Evolutionary conservation across 2,329 filamentous ascomycete genomes (phyloP).

Genomic region (Endoconidiophora laricicola): DNA sequence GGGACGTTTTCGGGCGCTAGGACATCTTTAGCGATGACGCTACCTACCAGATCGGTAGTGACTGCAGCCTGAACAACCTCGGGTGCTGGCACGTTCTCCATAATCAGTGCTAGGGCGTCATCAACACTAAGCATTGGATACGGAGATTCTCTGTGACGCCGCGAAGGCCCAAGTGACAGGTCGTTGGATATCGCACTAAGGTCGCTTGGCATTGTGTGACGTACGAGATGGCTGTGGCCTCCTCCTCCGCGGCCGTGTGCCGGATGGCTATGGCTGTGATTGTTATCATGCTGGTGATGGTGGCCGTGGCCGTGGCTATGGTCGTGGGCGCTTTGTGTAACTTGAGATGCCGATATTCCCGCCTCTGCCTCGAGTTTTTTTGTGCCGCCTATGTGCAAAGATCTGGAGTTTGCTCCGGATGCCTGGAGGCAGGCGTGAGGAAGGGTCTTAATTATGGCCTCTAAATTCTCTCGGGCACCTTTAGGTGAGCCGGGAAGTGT

Average conservation of each 20-base stretch:
- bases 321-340: constrained; percentile 33
- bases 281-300: too few species aligned
- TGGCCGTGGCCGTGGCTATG: constrained; percentile 38
- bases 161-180: constrained; percentile 41
- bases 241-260: constrained; percentile 30
- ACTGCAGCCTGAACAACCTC: constrained; percentile 42
- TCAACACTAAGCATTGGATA: constrained; percentile 83
- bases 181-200: constrained; percentile 44
- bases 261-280: constrained; percentile 25
- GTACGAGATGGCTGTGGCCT: constrained; percentile 46
- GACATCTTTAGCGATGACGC: constrained; percentile 70
- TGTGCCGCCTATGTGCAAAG: constrained; percentile 63
- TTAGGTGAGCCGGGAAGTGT: constrained; percentile 92
- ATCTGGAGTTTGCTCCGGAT: constrained; percentile 64
- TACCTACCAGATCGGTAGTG: constrained; percentile 49
- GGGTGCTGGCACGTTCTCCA: constrained; percentile 52
- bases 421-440: constrained; percentile 91
- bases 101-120: constrained; percentile 59
- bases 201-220: constrained; percentile 50
- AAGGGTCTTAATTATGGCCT: constrained; percentile 73
- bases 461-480: constrained; percentile 82
- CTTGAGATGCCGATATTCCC: background rate
- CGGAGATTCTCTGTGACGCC: constrained; percentile 68
- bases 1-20: constrained; percentile 69
- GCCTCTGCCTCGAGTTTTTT: constrained; percentile 51